These are phyloP conservation scores for Erigeron philadelphicus DNA, from an alignment of 140 eudicot genomes.

Conservation along the genomic window DNA sequence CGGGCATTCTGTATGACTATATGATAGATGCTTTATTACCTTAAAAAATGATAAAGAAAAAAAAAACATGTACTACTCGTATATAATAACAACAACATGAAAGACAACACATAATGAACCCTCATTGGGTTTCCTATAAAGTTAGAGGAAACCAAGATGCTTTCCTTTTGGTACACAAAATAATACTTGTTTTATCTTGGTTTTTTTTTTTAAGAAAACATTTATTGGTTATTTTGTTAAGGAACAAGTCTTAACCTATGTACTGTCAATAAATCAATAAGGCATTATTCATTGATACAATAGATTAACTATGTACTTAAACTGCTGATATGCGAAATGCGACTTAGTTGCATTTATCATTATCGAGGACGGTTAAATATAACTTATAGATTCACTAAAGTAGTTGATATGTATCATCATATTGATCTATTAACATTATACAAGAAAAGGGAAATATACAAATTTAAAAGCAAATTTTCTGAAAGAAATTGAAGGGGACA, in stretches of 20 bases:
- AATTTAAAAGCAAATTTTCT: too few relatives aligned
- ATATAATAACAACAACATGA: conserved; percentile 16
- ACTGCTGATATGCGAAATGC: too few relatives aligned
- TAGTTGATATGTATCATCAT: too few relatives aligned
- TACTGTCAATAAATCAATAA: too few relatives aligned
- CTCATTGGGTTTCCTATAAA: conserved; percentile 23
- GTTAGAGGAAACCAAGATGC: conserved; percentile 20
- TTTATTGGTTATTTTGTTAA: background rate
- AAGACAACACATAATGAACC: conserved; percentile 19
- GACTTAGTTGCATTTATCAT: too few relatives aligned
- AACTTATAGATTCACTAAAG: too few relatives aligned
- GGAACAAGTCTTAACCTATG: too few relatives aligned
- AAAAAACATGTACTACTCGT: background rate
- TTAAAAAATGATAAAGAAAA: conserved; percentile 6
- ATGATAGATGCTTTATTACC: conserved; percentile 13
- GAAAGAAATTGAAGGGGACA: background rate
- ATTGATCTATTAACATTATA: too few relatives aligned
- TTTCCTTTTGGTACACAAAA: conserved; percentile 20
- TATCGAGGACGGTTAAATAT: too few relatives aligned
- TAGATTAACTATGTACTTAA: too few relatives aligned
- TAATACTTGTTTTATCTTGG: background rate
- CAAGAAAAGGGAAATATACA: background rate
- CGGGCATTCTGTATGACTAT: too few relatives aligned
- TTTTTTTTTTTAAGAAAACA: background rate
- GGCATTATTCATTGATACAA: too few relatives aligned